Base-by-base conservation (phyloP, 2,329 filamentous ascomycete genomes). In the Calycina herbarum region DNA sequence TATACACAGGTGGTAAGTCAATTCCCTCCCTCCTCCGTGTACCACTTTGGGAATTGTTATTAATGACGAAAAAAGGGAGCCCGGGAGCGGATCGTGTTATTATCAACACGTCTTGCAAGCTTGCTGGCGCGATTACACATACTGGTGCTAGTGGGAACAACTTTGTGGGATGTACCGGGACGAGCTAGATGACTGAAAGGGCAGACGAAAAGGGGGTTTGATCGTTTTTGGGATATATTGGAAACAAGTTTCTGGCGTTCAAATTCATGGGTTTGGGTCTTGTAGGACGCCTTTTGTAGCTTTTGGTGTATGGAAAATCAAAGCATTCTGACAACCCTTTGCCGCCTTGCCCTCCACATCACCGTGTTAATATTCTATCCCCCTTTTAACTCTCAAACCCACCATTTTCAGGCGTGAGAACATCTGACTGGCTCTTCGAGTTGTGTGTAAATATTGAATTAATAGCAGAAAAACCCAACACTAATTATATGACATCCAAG, bases 51-150 rank as follows among this genome's bases (percentile, higher is more conserved):
- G 17, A 13, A 5, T 24, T 11, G 3, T 15, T 51, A 6, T 27
- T 64, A 48, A 40, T 56, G 27, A 61, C 35, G 45, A 29, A 40
- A 58, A 35, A 59, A 83, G 86, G 86, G 29, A 84, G 83, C 1
- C 89, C 89, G 0, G 89, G 89, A 45, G 78, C 89, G 20, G 88
- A 91, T 74, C 86, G 89, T 60, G 85, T 91, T 62, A 77, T 90
- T 38, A 86, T 91, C 78, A 88, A 86, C 73, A 79, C 73, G 0
- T 67, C 77, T 17, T 84, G 88, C 71, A 66, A 82, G 65, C 81
- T 85, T 57, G 89, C 87, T 15, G 89, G 87, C 45, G 79, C 84
- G 33, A 89, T 92, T 68, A 92, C 89, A 0, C 89, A 92, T 73
- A 89, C 86, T 27, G 89, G 89, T 33, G 89, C 89, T 20, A 85